A percentile compares a stretch with the other conserved stretches of the same genome.
phyloP scores from a whole-genome alignment of 768 basidiomycete species.

The Tricholoma flavovirens region DNA sequence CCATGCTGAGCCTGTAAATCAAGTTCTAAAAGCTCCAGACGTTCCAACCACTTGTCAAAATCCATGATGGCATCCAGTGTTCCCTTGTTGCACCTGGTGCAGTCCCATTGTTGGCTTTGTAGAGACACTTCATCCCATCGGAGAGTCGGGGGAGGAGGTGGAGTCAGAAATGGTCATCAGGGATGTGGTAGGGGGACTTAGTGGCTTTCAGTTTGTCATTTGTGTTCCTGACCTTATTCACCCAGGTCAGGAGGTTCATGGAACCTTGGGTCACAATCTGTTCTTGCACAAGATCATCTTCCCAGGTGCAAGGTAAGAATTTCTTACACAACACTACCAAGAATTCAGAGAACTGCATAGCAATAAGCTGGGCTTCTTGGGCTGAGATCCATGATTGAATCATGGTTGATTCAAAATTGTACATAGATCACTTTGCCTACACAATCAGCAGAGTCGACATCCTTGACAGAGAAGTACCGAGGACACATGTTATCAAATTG shows the following conservation, averaged over 20 bases:
- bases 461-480: neutral
- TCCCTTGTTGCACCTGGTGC: neutral
- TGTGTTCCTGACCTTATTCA: too few species aligned
- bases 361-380: neutral
- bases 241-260: neutral
- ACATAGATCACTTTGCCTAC: neutral
- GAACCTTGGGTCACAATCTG: neutral
- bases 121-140: neutral
- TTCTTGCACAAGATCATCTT: neutral
- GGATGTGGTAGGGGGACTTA: too few species aligned
- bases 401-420: neutral
- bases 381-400: neutral
- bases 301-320: neutral
- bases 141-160: neutral
- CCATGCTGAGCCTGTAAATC: neutral
- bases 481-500: neutral
- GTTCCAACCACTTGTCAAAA: neutral
- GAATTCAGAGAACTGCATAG: neutral
- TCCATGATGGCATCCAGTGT: neutral
- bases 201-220: neutral
- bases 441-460: neutral
- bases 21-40: neutral
- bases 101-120: neutral
- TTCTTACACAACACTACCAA: neutral
- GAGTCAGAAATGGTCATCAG: neutral